Percentiles rank a stretch among this genome's conserved stretches.
phyloP scores from a whole-genome alignment of 805 yeast species.

The Saturnispora serradocipensis region DNA sequence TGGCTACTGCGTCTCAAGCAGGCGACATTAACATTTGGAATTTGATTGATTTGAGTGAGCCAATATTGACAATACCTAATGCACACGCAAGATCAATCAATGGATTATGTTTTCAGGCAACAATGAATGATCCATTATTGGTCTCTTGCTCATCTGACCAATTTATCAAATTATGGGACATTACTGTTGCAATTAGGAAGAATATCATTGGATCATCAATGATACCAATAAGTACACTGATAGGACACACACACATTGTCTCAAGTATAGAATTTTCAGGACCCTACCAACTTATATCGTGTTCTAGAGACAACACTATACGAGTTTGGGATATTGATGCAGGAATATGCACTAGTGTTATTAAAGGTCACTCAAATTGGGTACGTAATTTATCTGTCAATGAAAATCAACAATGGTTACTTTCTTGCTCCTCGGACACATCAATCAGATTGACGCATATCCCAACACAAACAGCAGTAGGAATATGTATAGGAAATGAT shows the following conservation, averaged over 20 bases:
- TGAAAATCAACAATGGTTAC: slow-evolving; percentile 42
- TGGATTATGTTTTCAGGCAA: slow-evolving; percentile 46
- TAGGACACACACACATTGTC: slow-evolving; percentile 85
- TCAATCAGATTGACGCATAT: slow-evolving; percentile 56
- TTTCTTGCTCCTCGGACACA: slow-evolving; percentile 76
- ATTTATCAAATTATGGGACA: slow-evolving; percentile 63
- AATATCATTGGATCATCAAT: neutral
- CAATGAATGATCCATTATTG: slow-evolving; percentile 14
- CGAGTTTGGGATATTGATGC: slow-evolving; percentile 57
- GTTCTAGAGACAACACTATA: slow-evolving; percentile 54
- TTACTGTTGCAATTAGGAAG: slow-evolving; percentile 15
- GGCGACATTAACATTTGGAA: slow-evolving; percentile 74
- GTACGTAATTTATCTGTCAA: slow-evolving; percentile 44
- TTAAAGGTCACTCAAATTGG: slow-evolving; percentile 85
- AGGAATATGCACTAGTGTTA: slow-evolving; percentile 59
- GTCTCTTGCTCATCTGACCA: slow-evolving; percentile 48
- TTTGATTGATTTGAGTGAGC: slow-evolving; percentile 44
- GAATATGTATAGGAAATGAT: slow-evolving; percentile 63
- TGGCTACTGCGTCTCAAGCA: slow-evolving; percentile 61
- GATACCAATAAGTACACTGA: slow-evolving; percentile 44
- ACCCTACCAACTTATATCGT: slow-evolving; percentile 41
- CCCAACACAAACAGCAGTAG: slow-evolving; percentile 59
- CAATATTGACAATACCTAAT: slow-evolving; percentile 46
- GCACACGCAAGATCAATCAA: slow-evolving; percentile 74
- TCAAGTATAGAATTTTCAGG: slow-evolving; percentile 50